Evolutionary conservation across 305 asterid species (phyloP).

Genomic region (Solanum hybrid): DNA sequence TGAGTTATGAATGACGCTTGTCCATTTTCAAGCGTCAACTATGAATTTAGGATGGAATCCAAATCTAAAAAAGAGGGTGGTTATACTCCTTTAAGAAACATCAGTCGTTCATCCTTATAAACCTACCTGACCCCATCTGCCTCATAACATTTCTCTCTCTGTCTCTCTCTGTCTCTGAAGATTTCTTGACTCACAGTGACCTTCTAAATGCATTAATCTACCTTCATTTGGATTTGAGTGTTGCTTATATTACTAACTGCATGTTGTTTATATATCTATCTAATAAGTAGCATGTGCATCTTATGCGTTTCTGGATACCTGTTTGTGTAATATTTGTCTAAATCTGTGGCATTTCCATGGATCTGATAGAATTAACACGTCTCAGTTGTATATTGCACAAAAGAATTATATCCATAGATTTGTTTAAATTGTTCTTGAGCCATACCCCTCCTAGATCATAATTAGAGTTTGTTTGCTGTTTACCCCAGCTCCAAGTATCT

Average conservation of each 20-base stretch:
- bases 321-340: background rate
- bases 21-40: background rate
- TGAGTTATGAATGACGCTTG: background rate
- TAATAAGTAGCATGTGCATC: background rate
- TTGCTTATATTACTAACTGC: background rate
- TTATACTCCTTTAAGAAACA: background rate
- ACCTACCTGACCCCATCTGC: background rate
- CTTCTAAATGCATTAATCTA: background rate
- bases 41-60: background rate
- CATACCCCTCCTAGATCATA: background rate
- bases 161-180: background rate
- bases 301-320: background rate
- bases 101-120: background rate
- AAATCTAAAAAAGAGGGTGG: background rate
- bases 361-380: background rate
- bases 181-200: background rate
- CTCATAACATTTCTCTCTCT: background rate
- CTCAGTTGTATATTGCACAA: background rate
- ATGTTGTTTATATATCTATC: background rate
- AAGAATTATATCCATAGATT: background rate
- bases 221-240: background rate
- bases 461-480: background rate
- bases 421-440: background rate
- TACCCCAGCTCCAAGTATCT: background rate
- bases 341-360: background rate